A percentile compares a stretch with the other conserved stretches of the same genome.
Conservation (phyloP, 345 rosid genomes). For the Litchi chinensis region DNA sequence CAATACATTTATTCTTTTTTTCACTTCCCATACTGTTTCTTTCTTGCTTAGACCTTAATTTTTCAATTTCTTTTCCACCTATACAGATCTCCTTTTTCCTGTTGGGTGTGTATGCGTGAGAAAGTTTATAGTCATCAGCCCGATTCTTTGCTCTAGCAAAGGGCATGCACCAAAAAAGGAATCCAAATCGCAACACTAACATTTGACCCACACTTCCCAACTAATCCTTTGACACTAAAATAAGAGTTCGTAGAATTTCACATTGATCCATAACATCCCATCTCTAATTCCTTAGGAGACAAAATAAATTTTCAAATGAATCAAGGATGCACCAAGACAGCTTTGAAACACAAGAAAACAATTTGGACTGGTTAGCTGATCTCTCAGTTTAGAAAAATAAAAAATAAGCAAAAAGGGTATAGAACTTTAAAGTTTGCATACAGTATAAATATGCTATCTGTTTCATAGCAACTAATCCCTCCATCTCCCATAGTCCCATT, state of each 20-base stretch:
- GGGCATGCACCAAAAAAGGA: too few relatives aligned
- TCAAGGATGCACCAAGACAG: background rate
- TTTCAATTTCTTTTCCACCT: background rate
- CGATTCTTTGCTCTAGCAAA: too few relatives aligned
- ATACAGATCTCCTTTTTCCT: background rate
- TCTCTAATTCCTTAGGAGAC: background rate
- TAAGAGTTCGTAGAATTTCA: background rate
- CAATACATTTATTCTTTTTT: too few relatives aligned
- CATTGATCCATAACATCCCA: conserved; percentile 4
- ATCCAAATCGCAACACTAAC: too few relatives aligned
- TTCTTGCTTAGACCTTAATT: too few relatives aligned
- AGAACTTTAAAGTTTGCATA: background rate
- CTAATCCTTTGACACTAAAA: too few relatives aligned
- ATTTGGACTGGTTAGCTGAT: background rate
- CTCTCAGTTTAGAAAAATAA: background rate
- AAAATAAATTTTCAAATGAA: background rate
- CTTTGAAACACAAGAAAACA: background rate
- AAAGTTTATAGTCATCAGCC: too few relatives aligned
- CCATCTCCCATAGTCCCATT: background rate
- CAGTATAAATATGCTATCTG: background rate
- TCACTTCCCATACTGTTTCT: too few relatives aligned
- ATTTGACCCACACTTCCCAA: too few relatives aligned
- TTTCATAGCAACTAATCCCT: background rate
- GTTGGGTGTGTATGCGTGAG: too few relatives aligned
- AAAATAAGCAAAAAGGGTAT: background rate